phyloP scores from a whole-genome alignment of 345 rosid species.

The Cardamine chenopodiifolia region DNA sequence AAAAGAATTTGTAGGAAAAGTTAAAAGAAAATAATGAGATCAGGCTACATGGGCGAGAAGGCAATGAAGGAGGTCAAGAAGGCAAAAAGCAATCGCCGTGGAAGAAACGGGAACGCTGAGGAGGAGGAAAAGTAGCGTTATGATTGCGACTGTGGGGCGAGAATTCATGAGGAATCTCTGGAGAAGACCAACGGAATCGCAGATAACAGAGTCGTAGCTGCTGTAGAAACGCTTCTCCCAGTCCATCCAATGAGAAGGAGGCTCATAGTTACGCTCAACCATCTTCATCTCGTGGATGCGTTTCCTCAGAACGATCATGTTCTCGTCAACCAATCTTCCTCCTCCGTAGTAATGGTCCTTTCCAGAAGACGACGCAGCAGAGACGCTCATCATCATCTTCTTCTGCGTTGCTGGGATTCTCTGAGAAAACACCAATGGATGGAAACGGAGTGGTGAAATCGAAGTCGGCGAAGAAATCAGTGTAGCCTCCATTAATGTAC shows the following conservation, averaged over 20 bases:
- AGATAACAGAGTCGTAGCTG: slow-evolving; percentile 54
- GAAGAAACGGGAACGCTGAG: slow-evolving; percentile 56
- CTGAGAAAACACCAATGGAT: background rate
- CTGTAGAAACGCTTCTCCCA: slow-evolving; percentile 69
- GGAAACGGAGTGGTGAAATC: slow-evolving; percentile 18
- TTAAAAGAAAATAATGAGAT: background rate
- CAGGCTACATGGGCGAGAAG: slow-evolving; percentile 19
- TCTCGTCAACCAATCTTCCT: slow-evolving; percentile 57
- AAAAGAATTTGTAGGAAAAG: background rate
- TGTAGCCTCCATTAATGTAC: slow-evolving; percentile 26
- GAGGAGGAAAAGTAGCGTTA: slow-evolving; percentile 46
- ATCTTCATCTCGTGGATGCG: slow-evolving; percentile 64
- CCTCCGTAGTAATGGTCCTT: slow-evolving; percentile 38
- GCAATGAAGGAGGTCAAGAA: slow-evolving; percentile 29
- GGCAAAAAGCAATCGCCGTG: slow-evolving; percentile 37
- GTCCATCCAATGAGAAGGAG: slow-evolving; percentile 66
- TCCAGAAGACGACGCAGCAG: slow-evolving; percentile 18
- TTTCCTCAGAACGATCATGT: slow-evolving; percentile 63
- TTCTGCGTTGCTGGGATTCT: background rate
- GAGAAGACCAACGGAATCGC: slow-evolving; percentile 53
- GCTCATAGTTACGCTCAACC: slow-evolving; percentile 68
- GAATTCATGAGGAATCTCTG: slow-evolving; percentile 62
- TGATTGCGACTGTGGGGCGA: slow-evolving; percentile 60
- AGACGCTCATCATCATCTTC: slow-evolving; percentile 4
- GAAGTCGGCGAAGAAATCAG: slow-evolving; percentile 19